Base-by-base conservation (phyloP, 208 protist genomes). In the Naegleria gruberi region DNA sequence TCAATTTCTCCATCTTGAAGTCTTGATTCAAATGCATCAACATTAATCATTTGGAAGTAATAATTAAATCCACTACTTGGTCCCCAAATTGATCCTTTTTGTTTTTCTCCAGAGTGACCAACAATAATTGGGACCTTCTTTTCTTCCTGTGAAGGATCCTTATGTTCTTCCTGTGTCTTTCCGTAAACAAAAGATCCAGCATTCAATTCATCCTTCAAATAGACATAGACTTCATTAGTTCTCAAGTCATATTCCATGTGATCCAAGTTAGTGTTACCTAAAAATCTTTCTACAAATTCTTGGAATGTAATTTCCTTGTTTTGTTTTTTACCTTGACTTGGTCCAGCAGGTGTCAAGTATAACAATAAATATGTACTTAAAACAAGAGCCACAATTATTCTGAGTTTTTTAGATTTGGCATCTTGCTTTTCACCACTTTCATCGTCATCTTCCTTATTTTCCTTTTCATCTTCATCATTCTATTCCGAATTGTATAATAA, bases 1-100 rank as follows among this genome's bases (percentile, higher is more conserved):
- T 88, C 84, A 17, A 41, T 88, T 42, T 88, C 84, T n/a, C 12
- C 84, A 45, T 88, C 45, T 47, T 88, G 43, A 3, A 88, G 12
- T 65, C 37, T 88, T 43, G 10, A 73, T 41, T 88, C 84, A 88
- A 88, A 88, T 26, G 23, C n/a, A 41, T 88, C 84, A 2, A 65
- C 43, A 65, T 42, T 88, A 43, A 88, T 43, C 43, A 65, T 65
- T 65, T 12, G 10, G 15, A 88, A 47, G n/a, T 88, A 85, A 45
- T 15, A 85, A 77, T 30, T 37, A 30, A 30, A 77, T 15, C 26
- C 65, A n/a, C 65, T 77, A 77, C 26, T 37, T 37, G 65, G 65
- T 19, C 65, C 65, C 65, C 65, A 77, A 77, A 77, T n/a, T 37
- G 65, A 77, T 37, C 65, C 65, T 26, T 77, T 77, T 8, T 77